A percentile compares a stretch with the other conserved stretches of the same genome.
phyloP scores from a whole-genome alignment of 1,139 yeast species.

The Nakaseomyces glabratus region DNA sequence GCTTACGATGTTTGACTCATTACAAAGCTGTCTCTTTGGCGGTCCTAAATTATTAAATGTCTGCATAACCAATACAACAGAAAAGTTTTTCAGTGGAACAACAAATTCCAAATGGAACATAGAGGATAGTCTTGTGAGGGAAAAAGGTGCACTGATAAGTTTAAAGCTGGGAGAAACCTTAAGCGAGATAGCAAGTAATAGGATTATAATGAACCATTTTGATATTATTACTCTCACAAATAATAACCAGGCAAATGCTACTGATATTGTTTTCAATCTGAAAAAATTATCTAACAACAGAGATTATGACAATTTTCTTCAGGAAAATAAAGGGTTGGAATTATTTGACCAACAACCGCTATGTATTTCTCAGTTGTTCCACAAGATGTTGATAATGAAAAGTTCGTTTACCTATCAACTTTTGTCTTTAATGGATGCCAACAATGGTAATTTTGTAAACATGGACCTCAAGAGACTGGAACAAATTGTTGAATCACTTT shows the following conservation, averaged over 20 bases:
- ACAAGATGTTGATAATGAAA: constrained; percentile 18
- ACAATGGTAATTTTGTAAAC: constrained; percentile 8
- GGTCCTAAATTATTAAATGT: constrained; percentile 37
- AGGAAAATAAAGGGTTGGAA: constrained; percentile 8
- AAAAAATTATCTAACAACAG: constrained; percentile 1
- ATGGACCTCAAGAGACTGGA: constrained; percentile 9
- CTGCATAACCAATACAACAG: constrained; percentile 19
- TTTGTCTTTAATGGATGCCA: constrained; percentile 13
- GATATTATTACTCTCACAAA: constrained; percentile 7
- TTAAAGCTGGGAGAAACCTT: constrained; percentile 24
- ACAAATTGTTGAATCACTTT: constrained; percentile 17
- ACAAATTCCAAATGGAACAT: constrained; percentile 22
- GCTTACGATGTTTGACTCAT: constrained; percentile 44
- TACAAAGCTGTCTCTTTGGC: constrained; percentile 52
- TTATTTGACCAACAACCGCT: constrained; percentile 5
- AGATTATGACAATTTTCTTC: constrained; percentile 1
- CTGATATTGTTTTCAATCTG: constrained; percentile 2
- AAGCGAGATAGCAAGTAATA: constrained; percentile 21
- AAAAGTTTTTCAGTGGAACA: constrained; percentile 14
- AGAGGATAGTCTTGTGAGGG: constrained; percentile 19
- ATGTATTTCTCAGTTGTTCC: constrained; percentile 16
- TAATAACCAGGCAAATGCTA: background rate
- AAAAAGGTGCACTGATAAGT: constrained; percentile 19
- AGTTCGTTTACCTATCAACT: constrained; percentile 17
- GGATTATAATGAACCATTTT: constrained; percentile 13